Base-by-base conservation (phyloP, 257 asterid genomes). In the Avicennia marina region DNA sequence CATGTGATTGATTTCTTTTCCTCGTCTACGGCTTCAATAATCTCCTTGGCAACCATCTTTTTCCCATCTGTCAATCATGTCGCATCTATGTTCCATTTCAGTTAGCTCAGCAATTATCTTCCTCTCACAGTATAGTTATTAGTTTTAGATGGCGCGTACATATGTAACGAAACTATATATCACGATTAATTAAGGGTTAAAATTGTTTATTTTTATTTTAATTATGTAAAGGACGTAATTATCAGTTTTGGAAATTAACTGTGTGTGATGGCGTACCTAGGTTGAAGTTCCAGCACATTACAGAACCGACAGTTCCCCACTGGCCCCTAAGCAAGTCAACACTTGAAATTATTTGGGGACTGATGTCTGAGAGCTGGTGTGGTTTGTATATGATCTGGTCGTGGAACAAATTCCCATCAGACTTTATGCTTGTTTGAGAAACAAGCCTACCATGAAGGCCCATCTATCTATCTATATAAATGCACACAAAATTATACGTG, bases 221-320 rank as follows among this genome's bases (percentile, higher is more conserved):
- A n/a, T n/a, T n/a, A n/a, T n/a, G n/a, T n/a, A n/a, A n/a, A n/a
- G n/a, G n/a, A n/a, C n/a, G n/a, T n/a, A n/a, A n/a, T n/a, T n/a
- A n/a, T n/a, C n/a, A n/a, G n/a, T n/a, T n/a, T n/a, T n/a, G n/a
- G n/a, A n/a, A 22, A 54, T 50, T 62, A 7, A 25, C 52, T 46
- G 32, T 58, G 11, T n/a, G n/a, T n/a, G n/a, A n/a, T n/a, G n/a
- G n/a, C 41, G 38, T 19, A 51, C 53, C 59, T 61, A 63, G 52
- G 6, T 1, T 15, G 19, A 12, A 53, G 9, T 17, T 31, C 44
- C 59, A 53, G 44, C 3, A 26, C 34, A 57, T 34, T 59, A 50
- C 11, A 16, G 67, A 67, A 13, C 78, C 74, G 13, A 51, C 67
- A 1, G 13, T 41, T 49, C 78, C 78, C 63, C 62, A 48, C 40